A percentile compares a stretch with the other conserved stretches of the same genome.
Conservation (phyloP, 495 filamentous ascomycete genomes). For the Amorphotheca resinae region DNA sequence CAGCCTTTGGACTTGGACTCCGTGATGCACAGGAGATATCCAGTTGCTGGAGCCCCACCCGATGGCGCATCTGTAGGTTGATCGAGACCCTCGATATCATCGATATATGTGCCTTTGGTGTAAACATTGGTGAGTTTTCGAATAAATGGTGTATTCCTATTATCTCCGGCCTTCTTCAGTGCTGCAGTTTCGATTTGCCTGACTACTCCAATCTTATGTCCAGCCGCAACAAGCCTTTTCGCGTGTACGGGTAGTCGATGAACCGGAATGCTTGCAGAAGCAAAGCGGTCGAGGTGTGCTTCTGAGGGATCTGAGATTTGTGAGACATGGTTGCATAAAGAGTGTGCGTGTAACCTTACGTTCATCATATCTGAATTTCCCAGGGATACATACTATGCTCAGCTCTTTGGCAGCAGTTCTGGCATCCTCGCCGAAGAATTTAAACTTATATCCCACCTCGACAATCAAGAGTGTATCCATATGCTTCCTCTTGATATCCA, state of each 20-base stretch:
- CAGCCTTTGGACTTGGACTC: conserved; percentile 75
- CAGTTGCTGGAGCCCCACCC: conserved; percentile 58
- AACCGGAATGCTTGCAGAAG: conserved; percentile 88
- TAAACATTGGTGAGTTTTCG: conserved; percentile 93
- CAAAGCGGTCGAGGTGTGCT: conserved; percentile 84
- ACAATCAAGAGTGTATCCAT: conserved; percentile 81
- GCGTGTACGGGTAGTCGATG: conserved; percentile 90
- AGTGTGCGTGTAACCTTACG: conserved; percentile 31
- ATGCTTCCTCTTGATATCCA: conserved; percentile 87
- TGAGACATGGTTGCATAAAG: neutral
- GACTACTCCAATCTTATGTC: conserved; percentile 93
- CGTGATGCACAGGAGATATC: conserved; percentile 86
- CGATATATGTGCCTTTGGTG: conserved; percentile 96
- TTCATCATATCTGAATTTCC: conserved; percentile 90
- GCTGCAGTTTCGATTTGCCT: conserved; percentile 97
- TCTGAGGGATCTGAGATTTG: conserved; percentile 60
- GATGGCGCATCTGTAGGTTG: conserved; percentile 30
- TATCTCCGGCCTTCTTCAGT: conserved; percentile 90
- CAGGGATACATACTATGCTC: conserved; percentile 92
- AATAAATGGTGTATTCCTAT: conserved; percentile 82
- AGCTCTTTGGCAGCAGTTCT: conserved; percentile 80
- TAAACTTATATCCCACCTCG: conserved; percentile 96
- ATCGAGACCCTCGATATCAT: conserved; percentile 78
- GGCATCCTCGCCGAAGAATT: conserved; percentile 96
- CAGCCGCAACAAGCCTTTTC: conserved; percentile 81